Conservation (phyloP, 169 alveolate species). For the Plasmodium chabaudi region DNA sequence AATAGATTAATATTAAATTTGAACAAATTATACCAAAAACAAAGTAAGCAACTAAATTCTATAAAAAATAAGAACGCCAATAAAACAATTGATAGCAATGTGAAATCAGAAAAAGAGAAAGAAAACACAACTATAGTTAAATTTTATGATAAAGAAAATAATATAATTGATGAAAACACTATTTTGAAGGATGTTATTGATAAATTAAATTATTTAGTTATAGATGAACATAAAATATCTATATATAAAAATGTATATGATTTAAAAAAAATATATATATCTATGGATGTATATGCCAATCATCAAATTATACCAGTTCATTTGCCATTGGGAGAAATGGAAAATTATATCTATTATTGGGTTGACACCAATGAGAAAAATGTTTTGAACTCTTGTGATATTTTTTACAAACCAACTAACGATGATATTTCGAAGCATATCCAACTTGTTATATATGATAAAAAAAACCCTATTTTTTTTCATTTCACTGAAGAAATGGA, state of each 20-base stretch:
- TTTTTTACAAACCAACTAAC: constrained; percentile 50
- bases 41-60: constrained; percentile 9
- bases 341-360: constrained; percentile 51
- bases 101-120: constrained; percentile 6
- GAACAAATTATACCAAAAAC: constrained; percentile 37
- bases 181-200: constrained; percentile 27
- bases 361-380: constrained; percentile 5
- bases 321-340: constrained; percentile 25
- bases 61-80: constrained; percentile 3
- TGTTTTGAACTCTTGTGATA: constrained; percentile 23
- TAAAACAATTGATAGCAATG: background rate
- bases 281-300: constrained; percentile 71
- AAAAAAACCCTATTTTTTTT: constrained; percentile 43
- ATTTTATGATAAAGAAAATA: constrained; percentile 57
- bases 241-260: constrained; percentile 50
- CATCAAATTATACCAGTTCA: constrained; percentile 55
- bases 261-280: constrained; percentile 56
- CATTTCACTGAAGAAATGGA: constrained; percentile 38
- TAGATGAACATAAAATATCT: constrained; percentile 35
- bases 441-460: constrained; percentile 71
- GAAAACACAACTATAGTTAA: constrained; percentile 1
- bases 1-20: constrained; percentile 63
- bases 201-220: constrained; percentile 38
- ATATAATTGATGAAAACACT: constrained; percentile 29
- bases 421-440: constrained; percentile 29